These are phyloP conservation scores for Pseudogymnoascus sp. DNA, from an alignment of 2,329 filamentous ascomycete species.

Conservation along the genomic window DNA sequence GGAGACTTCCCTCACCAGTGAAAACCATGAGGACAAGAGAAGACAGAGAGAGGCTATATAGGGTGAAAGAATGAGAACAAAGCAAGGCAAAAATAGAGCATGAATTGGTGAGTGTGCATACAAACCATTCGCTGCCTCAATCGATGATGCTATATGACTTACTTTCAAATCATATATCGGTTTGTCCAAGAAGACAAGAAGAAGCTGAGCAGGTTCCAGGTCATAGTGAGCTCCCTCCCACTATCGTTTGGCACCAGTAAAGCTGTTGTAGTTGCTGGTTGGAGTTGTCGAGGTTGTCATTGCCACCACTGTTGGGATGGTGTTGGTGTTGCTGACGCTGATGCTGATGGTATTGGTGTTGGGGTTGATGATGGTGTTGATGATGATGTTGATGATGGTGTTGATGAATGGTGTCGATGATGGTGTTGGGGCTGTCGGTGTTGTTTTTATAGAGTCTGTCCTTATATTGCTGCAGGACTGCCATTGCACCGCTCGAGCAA, in stretches of 20 bases:
- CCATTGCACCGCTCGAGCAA: neutral
- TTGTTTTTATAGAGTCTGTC: neutral
- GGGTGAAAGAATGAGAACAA: neutral
- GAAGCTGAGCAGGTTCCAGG: neutral
- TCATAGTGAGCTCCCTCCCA: neutral
- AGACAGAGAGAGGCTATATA: neutral
- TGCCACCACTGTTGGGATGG: no score
- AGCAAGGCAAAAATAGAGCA: neutral
- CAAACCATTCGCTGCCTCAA: neutral
- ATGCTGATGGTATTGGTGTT: no score
- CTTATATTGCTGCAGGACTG: neutral
- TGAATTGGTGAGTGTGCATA: neutral
- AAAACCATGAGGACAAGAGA: neutral
- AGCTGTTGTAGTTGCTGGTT: neutral
- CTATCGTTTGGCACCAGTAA: no score
- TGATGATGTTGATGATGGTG: neutral
- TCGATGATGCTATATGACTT: neutral
- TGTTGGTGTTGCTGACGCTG: neutral
- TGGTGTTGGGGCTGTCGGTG: neutral
- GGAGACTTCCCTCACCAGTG: neutral
- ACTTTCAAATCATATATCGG: neutral
- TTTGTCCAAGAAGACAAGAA: neutral
- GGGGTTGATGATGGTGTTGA: no score
- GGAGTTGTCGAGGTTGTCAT: neutral
- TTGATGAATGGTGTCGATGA: neutral